Conservation (phyloP, 1,284 basidiomycete species). For the Trichosporon sp. region DNA sequence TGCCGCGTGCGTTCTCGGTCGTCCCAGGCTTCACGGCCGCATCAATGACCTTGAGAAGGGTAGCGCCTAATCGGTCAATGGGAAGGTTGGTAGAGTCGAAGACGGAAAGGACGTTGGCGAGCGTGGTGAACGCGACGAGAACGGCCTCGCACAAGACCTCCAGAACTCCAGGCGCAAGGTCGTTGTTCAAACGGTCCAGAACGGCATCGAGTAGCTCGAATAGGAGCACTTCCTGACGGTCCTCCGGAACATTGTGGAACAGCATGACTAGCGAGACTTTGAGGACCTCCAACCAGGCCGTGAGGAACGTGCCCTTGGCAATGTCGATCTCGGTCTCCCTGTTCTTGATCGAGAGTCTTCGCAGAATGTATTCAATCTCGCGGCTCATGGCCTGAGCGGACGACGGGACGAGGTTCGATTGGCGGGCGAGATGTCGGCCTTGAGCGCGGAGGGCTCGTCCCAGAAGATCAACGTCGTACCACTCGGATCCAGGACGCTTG, state of each 20-base stretch:
- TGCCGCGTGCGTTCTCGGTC: constrained; percentile 87
- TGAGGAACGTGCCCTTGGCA: constrained; percentile 64
- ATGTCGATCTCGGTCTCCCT: constrained; percentile 71
- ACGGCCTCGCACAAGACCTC: constrained; percentile 75
- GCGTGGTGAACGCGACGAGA: constrained; percentile 73
- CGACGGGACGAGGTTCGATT: constrained; percentile 61
- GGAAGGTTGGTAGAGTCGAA: constrained; percentile 64
- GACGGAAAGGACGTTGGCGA: constrained; percentile 60
- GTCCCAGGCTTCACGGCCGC: constrained; percentile 71
- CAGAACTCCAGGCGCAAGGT: constrained; percentile 63
- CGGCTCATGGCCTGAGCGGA: constrained; percentile 63
- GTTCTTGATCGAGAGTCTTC: constrained; percentile 79
- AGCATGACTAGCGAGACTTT: constrained; percentile 78
- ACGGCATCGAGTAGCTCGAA: constrained; percentile 80
- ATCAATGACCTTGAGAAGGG: constrained; percentile 71
- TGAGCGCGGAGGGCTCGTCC: constrained; percentile 61
- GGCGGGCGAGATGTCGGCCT: constrained; percentile 59
- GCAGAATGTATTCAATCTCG: constrained; percentile 70
- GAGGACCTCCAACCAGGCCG: constrained; percentile 74
- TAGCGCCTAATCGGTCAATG: constrained; percentile 67
- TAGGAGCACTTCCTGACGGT: constrained; percentile 73
- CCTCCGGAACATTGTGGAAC: constrained; percentile 66
- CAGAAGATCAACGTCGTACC: constrained; percentile 69
- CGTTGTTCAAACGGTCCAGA: constrained; percentile 48
- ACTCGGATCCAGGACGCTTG: constrained; percentile 62